Percentiles rank a stretch among this genome's conserved stretches.
phyloP scores from a whole-genome alignment of 352 stramenopile species.

The Phytophthora hibernalis region DNA sequence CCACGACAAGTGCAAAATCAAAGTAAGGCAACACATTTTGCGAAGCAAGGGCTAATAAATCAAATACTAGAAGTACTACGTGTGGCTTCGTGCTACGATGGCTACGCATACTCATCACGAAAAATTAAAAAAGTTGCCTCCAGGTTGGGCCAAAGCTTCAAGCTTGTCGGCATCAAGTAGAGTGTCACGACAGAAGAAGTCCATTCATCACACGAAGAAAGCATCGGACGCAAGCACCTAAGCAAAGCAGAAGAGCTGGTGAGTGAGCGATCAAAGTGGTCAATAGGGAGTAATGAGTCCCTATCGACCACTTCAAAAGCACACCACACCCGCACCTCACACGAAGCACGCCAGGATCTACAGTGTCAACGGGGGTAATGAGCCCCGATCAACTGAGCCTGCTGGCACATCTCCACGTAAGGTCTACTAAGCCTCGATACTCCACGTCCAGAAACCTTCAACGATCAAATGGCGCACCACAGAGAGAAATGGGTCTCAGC shows the following conservation, averaged over 20 bases:
- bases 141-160: background rate
- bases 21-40: no score
- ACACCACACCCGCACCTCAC: conserved; percentile 17
- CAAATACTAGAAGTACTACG: no score
- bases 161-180: conserved; percentile 10
- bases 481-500: no score
- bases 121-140: conserved; percentile 13
- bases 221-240: background rate
- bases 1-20: no score
- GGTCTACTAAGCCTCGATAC: conserved; percentile 16
- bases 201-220: no score
- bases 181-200: no score
- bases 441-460: conserved; percentile 22
- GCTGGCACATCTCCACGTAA: conserved; percentile 17
- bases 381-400: conserved; percentile 39
- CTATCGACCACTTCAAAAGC: conserved; percentile 9
- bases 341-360: conserved; percentile 26
- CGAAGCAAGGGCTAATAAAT: no score
- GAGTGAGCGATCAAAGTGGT: no score
- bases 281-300: conserved; percentile 46
- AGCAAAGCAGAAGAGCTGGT: conserved; percentile 19
- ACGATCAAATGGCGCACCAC: no score
- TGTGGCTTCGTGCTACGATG: conserved; percentile 27
- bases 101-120: conserved; percentile 34
- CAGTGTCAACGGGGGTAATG: conserved; percentile 43